phyloP scores from a whole-genome alignment of 2,329 filamentous ascomycete genomes.

The Aspergillus tamarii region DNA sequence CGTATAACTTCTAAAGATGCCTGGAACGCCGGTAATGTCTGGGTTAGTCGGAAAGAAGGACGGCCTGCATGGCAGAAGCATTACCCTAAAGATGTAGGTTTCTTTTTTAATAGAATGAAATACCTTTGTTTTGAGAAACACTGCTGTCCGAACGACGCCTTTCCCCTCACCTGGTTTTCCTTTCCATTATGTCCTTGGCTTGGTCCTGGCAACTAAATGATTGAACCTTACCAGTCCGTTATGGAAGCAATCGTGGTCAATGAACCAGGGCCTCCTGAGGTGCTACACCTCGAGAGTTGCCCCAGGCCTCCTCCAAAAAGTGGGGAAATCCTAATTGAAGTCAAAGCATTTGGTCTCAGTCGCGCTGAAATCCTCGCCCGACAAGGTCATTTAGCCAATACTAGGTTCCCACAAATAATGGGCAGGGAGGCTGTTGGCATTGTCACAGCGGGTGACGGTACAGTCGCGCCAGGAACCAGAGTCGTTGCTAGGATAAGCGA shows the following conservation, averaged over 20 bases:
- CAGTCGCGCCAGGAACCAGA: background rate
- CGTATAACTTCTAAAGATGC: background rate
- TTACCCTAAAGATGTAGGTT: background rate
- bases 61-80: background rate
- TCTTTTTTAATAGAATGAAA: background rate
- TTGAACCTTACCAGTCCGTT: background rate
- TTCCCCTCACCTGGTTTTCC: background rate
- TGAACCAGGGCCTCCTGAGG: background rate
- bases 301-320: background rate
- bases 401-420: background rate
- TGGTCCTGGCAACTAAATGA: background rate
- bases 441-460: background rate
- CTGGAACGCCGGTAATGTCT: background rate
- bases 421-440: background rate
- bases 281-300: background rate
- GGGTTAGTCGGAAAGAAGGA: background rate
- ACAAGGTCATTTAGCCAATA: background rate
- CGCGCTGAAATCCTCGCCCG: background rate
- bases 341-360: background rate
- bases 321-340: background rate
- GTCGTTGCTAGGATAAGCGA: background rate
- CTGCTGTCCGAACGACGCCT: background rate
- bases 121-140: background rate
- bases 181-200: background rate
- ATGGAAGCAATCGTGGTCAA: conserved; percentile 1